Evolutionary conservation across 768 basidiomycete genomes (phyloP), one percentile per base, ranked within the genome.

Genomic region (Boletus coccyginus): DNA sequence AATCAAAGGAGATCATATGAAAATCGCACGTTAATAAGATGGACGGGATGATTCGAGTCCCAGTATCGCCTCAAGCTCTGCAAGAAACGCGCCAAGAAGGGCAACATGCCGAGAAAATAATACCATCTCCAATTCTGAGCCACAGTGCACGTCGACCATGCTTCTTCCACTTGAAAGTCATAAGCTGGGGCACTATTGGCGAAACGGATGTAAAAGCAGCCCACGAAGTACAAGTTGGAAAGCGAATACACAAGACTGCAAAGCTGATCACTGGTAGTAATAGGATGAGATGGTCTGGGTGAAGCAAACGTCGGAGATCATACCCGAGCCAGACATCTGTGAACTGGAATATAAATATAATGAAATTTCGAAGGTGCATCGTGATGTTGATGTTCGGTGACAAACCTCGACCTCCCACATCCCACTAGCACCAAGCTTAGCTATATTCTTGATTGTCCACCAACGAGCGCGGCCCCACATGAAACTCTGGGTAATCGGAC

Each of bases 291-390:
- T 10, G 6, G 19, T 24, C 42, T 45, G 7, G 5, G 5, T 36
- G 35, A 38, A 45, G n/a, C 11, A 51, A 36, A 29, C 10, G 1
- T 46, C 42, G 9, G 16, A n/a, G 40, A 32, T 65, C 80, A 51
- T 69, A 90, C 89, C 89, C 92, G 67, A 93, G 77, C 92, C 92
- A 94, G 83, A 92, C 91, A 76, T 92, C 91, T 12, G 87, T 74
- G 67, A 94, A 94, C 86, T 90, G 56, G 0, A 46, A 49, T 21
- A 33, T 11, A 27, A 50, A n/a, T n/a, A n/a, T n/a, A n/a, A n/a
- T 61, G 57, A 57, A 55, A 57, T 36, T 44, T 43, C 7, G 27
- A 46, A 36, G 41, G 7, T 32, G 27, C 24, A 9, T 33, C n/a
- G 46, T 42, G 35, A 52, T 42, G 49, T 29, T 38, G 16, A 35